Conservation (phyloP, 2,329 filamentous ascomycete genomes). For the Beauveria caledonica region DNA sequence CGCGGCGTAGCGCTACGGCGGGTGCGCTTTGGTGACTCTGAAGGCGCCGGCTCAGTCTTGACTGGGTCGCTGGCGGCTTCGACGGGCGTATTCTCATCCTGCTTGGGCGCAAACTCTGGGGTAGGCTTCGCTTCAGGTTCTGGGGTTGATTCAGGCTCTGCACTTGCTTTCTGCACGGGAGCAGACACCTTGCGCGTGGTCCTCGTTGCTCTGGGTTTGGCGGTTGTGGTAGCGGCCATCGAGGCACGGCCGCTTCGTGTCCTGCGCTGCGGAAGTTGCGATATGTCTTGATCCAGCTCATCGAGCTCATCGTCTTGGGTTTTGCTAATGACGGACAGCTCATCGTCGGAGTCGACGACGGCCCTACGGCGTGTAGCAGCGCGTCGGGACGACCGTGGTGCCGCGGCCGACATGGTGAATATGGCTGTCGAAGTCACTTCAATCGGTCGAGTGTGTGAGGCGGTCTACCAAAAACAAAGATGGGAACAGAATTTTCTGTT, state of each 20-base stretch:
- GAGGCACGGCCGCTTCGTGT: conserved; percentile 32
- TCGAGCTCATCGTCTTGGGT: conserved; percentile 51
- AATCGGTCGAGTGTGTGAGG: background rate
- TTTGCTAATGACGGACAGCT: conserved; percentile 51
- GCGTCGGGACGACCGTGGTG: conserved; percentile 32
- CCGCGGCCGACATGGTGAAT: conserved; percentile 28
- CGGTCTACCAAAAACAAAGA: background rate
- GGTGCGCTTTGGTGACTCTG: conserved; percentile 21
- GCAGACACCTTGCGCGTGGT: conserved; percentile 35
- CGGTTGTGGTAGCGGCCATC: conserved; percentile 36
- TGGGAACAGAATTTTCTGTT: background rate
- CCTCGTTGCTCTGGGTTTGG: conserved; percentile 23
- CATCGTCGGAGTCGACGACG: conserved; percentile 74
- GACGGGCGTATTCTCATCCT: conserved; percentile 18
- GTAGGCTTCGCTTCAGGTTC: conserved; percentile 4
- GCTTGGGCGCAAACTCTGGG: conserved; percentile 1
- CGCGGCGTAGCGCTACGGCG: conserved; percentile 26
- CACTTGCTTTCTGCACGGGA: conserved; percentile 17
- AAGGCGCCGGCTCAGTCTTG: background rate
- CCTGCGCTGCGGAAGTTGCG: conserved; percentile 18
- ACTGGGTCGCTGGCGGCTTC: conserved; percentile 48
- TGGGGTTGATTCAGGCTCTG: conserved; percentile 6
- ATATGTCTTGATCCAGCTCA: conserved; percentile 68
- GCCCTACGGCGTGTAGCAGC: conserved; percentile 58
- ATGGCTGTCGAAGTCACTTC: background rate